Evolutionary conservation across 1,139 yeast species (phyloP).

Genomic region (Yamadazyma buinensis): DNA sequence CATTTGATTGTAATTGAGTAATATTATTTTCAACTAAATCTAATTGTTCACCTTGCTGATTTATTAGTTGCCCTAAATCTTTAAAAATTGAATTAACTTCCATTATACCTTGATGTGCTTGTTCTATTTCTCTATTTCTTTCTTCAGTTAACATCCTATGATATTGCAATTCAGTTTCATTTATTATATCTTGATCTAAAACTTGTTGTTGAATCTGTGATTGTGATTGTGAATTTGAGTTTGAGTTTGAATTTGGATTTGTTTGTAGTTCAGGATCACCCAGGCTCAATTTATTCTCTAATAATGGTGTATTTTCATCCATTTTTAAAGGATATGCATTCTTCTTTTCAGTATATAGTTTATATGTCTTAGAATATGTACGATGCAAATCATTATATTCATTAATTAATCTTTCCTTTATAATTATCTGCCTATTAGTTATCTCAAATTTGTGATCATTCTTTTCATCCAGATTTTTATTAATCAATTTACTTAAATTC

Average conservation of each 20-base stretch:
- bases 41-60: conserved; percentile 80
- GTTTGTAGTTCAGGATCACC: no score
- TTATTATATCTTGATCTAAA: conserved; percentile 36
- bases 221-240: conserved; percentile 15
- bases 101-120: conserved; percentile 70
- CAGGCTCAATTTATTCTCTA: conserved; percentile 7
- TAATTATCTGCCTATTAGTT: conserved; percentile 35
- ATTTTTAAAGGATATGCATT: conserved; percentile 21
- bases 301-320: conserved; percentile 27
- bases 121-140: conserved; percentile 66
- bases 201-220: conserved; percentile 31
- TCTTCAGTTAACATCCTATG: conserved; percentile 69
- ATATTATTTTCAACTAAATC: conserved; percentile 83
- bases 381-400: conserved; percentile 37
- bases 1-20: conserved; percentile 58
- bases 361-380: conserved; percentile 28
- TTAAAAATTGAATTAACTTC: conserved; percentile 84
- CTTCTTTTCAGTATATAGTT: conserved; percentile 32
- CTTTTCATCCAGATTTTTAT: conserved; percentile 24
- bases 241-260: background rate
- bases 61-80: conserved; percentile 72
- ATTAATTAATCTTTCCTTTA: conserved; percentile 35
- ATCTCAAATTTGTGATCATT: conserved; percentile 16
- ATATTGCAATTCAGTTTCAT: conserved; percentile 67
- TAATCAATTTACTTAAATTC: conserved; percentile 30